Percentiles rank a stretch among this genome's conserved stretches.
These are phyloP conservation scores for Quercus suber DNA, from an alignment of 306 rosid genomes.

Conservation along the genomic window DNA sequence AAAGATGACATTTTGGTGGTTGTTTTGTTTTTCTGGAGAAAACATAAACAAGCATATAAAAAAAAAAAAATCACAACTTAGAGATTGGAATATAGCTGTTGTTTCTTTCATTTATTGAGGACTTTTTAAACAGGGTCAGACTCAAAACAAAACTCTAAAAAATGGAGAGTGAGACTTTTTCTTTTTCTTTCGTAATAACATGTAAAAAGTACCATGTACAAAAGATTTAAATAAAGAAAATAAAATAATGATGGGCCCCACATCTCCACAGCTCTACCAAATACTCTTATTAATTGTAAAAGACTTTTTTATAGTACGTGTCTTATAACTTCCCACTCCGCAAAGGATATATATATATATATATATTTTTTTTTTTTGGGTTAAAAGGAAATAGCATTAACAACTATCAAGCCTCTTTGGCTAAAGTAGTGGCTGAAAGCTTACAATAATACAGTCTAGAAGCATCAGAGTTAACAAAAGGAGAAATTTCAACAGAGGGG, in stretches of 20 bases:
- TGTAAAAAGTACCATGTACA: background rate
- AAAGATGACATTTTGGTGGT: slow-evolving; percentile 48
- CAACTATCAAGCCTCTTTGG: too few relatives aligned
- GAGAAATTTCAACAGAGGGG: too few relatives aligned
- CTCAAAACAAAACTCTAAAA: slow-evolving; percentile 7
- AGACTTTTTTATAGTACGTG: slow-evolving; percentile 20
- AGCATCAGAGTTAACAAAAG: too few relatives aligned
- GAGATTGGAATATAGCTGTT: slow-evolving; percentile 62
- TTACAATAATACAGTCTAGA: too few relatives aligned
- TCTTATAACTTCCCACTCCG: slow-evolving; percentile 23
- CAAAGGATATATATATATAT: slow-evolving; percentile 8
- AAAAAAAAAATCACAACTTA: slow-evolving; percentile 40
- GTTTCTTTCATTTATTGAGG: slow-evolving; percentile 14
- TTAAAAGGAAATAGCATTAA: too few relatives aligned
- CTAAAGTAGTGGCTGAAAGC: too few relatives aligned
- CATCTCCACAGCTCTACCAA: slow-evolving; percentile 19
- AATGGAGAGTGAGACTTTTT: background rate
- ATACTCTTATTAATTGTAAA: background rate
- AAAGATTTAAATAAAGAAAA: slow-evolving; percentile 13
- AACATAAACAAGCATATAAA: slow-evolving; percentile 26
- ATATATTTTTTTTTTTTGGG: too few relatives aligned
- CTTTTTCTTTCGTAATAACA: background rate
- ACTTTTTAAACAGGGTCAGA: background rate
- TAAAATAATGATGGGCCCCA: background rate
- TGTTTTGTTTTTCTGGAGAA: slow-evolving; percentile 34